Evolutionary conservation across 148 eudicot genomes (phyloP).

Genomic region (Nyssa sinensis): DNA sequence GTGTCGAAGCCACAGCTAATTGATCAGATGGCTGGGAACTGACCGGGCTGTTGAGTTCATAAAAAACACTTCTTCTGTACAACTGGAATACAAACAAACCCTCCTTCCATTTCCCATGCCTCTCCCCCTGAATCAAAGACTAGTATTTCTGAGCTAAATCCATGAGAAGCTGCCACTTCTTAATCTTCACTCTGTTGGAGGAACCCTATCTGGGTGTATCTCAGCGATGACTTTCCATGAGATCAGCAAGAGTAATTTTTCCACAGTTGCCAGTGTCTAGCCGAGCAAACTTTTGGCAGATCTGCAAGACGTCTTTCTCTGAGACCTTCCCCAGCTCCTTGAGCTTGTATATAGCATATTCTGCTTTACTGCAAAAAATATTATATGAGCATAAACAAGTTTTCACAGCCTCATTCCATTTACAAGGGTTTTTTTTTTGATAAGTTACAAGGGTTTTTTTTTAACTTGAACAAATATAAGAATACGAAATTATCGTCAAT

Average conservation of each 20-base stretch:
- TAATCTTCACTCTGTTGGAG: no score
- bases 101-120: neutral
- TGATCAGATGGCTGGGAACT: no score
- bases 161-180: neutral
- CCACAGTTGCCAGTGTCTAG: constrained; percentile 78
- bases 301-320: constrained; percentile 75
- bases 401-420: neutral
- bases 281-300: constrained; percentile 74
- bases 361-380: constrained; percentile 71
- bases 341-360: constrained; percentile 94
- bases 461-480: neutral
- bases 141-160: neutral
- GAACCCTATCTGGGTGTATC: neutral
- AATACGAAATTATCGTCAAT: no score
- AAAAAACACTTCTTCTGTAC: no score
- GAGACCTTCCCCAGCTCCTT: constrained; percentile 90
- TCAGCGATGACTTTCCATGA: constrained; percentile 52
- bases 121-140: neutral
- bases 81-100: neutral
- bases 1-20: no score
- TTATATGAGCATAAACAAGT: neutral
- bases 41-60: no score
- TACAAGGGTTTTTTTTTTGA: no score
- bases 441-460: no score
- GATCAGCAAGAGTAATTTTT: constrained; percentile 82